These are phyloP conservation scores for Alternaria infectoria DNA, from an alignment of 2,329 filamentous ascomycete genomes.

Conservation along the genomic window DNA sequence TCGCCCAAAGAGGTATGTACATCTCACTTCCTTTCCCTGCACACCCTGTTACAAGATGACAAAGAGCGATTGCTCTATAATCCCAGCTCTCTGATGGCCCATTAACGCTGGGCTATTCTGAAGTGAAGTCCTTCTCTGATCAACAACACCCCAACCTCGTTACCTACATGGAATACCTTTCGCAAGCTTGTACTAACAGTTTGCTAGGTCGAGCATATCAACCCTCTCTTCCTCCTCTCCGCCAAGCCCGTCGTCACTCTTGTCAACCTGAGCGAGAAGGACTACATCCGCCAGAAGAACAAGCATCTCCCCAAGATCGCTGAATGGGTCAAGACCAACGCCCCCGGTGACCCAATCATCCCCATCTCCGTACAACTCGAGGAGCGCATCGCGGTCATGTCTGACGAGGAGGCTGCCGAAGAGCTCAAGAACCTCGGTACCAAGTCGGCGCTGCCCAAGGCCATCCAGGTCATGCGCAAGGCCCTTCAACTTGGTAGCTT, in stretches of 20 bases:
- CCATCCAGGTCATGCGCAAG: conserved; percentile 92
- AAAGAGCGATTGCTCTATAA: conserved; percentile 96
- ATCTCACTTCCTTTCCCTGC: conserved; percentile 8
- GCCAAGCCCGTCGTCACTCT: conserved; percentile 98
- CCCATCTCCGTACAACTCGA: conserved; percentile 93
- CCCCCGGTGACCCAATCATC: conserved; percentile 85
- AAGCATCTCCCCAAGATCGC: conserved; percentile 94
- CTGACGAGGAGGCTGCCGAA: conserved; percentile 76
- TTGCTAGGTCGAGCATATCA: conserved; percentile 90
- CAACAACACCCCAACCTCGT: conserved; percentile 11
- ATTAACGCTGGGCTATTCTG: conserved; percentile 80
- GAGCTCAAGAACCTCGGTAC: conserved; percentile 89
- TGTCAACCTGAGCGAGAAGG: conserved; percentile 95
- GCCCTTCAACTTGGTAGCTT: conserved; percentile 89
- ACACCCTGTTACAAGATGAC: conserved; percentile 78
- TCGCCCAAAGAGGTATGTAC: conserved; percentile 87
- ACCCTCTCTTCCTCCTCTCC: conserved; percentile 91
- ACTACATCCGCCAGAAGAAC: conserved; percentile 99
- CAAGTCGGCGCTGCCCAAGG: conserved; percentile 89
- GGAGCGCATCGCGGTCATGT: conserved; percentile 84
- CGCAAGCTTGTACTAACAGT: conserved; percentile 32
- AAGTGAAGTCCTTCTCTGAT: conserved; percentile 84
- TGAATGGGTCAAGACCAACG: conserved; percentile 93
- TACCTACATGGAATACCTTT: conserved; percentile 1
- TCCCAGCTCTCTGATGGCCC: conserved; percentile 99